These are phyloP conservation scores for Hyaloperonospora arabidopsidis DNA, from an alignment of 352 stramenopile species.

Conservation along the genomic window DNA sequence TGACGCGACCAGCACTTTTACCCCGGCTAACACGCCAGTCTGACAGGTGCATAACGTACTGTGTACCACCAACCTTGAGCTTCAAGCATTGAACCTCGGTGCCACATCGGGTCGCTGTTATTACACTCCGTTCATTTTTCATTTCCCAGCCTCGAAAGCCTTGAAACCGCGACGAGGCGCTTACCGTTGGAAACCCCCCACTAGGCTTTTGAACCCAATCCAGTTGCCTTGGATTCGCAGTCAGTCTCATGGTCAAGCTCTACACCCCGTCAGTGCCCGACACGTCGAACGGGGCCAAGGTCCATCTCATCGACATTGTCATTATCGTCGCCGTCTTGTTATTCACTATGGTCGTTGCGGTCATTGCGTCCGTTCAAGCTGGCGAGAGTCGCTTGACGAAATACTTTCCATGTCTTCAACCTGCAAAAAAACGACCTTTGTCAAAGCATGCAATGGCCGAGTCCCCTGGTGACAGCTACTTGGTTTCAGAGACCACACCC, in stretches of 20 bases:
- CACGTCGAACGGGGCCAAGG: slow-evolving; percentile 24
- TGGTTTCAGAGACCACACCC: slow-evolving; percentile 19
- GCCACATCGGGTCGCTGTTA: too few species aligned
- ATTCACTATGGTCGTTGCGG: slow-evolving; percentile 30
- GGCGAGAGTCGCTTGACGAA: slow-evolving; percentile 29
- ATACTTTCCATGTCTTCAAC: slow-evolving; percentile 33
- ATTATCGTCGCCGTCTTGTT: slow-evolving; percentile 30
- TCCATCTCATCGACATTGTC: slow-evolving; percentile 29
- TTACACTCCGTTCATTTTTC: too few species aligned
- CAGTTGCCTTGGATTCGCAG: too few species aligned
- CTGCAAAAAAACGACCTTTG: slow-evolving; percentile 4
- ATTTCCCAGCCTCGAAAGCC: too few species aligned
- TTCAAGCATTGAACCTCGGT: too few species aligned
- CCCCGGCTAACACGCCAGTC: too few species aligned
- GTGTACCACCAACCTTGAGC: too few species aligned
- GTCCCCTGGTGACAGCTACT: slow-evolving; percentile 23
- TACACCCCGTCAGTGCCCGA: slow-evolving; percentile 27
- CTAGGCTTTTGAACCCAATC: too few species aligned
- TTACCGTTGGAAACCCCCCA: too few species aligned
- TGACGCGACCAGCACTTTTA: too few species aligned
- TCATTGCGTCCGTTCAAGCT: slow-evolving; percentile 33
- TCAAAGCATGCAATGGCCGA: not conserved
- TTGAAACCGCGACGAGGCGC: too few species aligned
- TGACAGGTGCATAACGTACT: too few species aligned
- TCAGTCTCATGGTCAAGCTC: slow-evolving; percentile 20